A percentile compares a stretch with the other conserved stretches of the same genome.
phyloP scores from a whole-genome alignment of 768 basidiomycete species.

The Boletellus sp. region DNA sequence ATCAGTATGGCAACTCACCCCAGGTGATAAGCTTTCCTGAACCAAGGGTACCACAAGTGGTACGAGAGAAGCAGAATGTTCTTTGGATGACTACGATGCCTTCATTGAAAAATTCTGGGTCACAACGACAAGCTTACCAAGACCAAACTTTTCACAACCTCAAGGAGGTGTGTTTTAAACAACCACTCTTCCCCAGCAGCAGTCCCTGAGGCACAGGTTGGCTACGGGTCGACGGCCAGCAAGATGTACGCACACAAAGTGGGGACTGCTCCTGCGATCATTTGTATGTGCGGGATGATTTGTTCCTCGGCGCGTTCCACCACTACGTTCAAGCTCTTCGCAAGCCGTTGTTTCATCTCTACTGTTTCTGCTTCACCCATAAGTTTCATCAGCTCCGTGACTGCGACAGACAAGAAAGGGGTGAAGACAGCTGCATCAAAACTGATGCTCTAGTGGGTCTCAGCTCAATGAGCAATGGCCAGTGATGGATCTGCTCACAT shows the following conservation, averaged over 20 bases:
- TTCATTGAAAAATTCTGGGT: background rate
- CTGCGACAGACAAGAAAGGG: slow-evolving; percentile 60
- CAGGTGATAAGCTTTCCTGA: slow-evolving; percentile 57
- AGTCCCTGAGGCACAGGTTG: slow-evolving; percentile 48
- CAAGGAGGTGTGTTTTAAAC: slow-evolving; percentile 68
- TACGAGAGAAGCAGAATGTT: slow-evolving; percentile 53
- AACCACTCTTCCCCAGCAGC: slow-evolving; percentile 64
- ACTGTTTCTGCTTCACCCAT: slow-evolving; percentile 70
- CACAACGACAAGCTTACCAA: slow-evolving; percentile 43
- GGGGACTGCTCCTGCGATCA: slow-evolving; percentile 64
- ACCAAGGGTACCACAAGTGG: slow-evolving; percentile 61
- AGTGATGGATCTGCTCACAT: slow-evolving; percentile 53
- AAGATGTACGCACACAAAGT: slow-evolving; percentile 54
- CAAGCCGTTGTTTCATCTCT: slow-evolving; percentile 76
- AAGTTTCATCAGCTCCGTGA: slow-evolving; percentile 66
- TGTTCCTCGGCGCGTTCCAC: slow-evolving; percentile 51
- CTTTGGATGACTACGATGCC: slow-evolving; percentile 57
- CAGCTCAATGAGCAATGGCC: slow-evolving; percentile 1
- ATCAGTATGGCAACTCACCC: slow-evolving; percentile 34
- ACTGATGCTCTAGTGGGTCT: slow-evolving; percentile 47
- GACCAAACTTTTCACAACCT: slow-evolving; percentile 65
- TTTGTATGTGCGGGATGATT: slow-evolving; percentile 63
- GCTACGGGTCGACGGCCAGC: background rate
- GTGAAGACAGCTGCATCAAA: slow-evolving; percentile 63
- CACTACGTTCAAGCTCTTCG: slow-evolving; percentile 61